Evolutionary conservation across 2,329 filamentous ascomycete genomes (phyloP).

Genomic region (Aspergillus ruber): DNA sequence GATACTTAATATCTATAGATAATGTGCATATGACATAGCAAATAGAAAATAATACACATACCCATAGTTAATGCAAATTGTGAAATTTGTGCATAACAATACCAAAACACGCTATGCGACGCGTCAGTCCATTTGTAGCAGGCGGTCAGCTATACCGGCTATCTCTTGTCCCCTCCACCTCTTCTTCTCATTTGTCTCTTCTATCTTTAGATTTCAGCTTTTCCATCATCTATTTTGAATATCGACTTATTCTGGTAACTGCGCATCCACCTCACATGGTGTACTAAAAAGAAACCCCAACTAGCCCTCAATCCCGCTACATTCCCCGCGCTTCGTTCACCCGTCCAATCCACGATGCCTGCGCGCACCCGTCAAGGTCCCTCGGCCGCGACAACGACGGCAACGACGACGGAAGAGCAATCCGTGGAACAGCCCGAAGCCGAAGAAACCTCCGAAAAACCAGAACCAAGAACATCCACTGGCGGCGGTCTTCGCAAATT

Average conservation of each 20-base stretch:
- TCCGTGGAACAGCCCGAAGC: constrained; percentile 24
- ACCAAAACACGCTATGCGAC: not conserved
- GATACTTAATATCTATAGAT: not conserved
- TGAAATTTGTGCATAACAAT: not conserved
- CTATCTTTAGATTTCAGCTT: not conserved
- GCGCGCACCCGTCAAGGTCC: constrained; percentile 37
- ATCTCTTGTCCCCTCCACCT: constrained; percentile 1
- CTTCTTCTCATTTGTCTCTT: not conserved
- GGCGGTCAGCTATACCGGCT: not conserved
- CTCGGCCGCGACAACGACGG: constrained; percentile 16
- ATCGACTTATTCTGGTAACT: not conserved
- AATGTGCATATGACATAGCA: not conserved
- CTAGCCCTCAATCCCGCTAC: constrained; percentile 4
- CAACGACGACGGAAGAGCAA: constrained; percentile 13
- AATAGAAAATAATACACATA: not conserved
- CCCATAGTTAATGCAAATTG: not conserved
- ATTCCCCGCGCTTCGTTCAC: constrained; percentile 15
- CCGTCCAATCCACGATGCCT: constrained; percentile 30
- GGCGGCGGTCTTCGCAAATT: constrained; percentile 42
- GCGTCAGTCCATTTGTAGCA: not conserved
- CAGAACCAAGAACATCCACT: not conserved
- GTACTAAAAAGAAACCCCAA: constrained; percentile 10
- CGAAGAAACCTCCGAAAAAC: constrained; percentile 3
- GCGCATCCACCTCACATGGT: constrained; percentile 10
- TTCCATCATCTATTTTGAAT: not conserved